Percentiles rank a stretch among this genome's conserved stretches.
Evolutionary conservation across 2,329 filamentous ascomycete genomes (phyloP).

Genomic region (Pseudocercospora eumusae): DNA sequence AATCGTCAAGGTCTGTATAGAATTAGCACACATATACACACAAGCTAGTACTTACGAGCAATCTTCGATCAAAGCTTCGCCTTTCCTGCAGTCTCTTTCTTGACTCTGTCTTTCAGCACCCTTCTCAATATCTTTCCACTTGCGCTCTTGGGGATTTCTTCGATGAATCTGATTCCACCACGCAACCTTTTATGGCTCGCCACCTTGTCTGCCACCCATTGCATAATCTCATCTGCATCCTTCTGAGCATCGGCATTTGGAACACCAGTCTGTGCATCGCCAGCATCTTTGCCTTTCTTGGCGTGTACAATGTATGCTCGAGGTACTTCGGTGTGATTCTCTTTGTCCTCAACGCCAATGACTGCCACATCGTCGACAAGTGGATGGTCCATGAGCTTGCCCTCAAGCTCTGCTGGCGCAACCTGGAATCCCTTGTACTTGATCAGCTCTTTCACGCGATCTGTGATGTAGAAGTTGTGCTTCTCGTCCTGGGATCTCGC

Average conservation of each 20-base stretch:
- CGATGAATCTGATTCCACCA: conserved; percentile 50
- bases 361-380: conserved; percentile 50
- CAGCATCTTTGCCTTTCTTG: conserved; percentile 40
- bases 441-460: conserved; percentile 73
- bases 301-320: conserved; percentile 48
- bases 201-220: conserved; percentile 49
- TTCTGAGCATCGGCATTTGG: conserved; percentile 30
- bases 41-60: background rate
- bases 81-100: conserved; percentile 44
- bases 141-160: conserved; percentile 51
- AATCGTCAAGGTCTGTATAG: background rate
- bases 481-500: conserved; percentile 56
- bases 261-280: conserved; percentile 32
- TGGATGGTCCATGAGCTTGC: conserved; percentile 47
- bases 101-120: conserved; percentile 47
- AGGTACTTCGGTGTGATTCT: conserved; percentile 50
- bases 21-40: conserved; percentile 2
- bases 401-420: conserved; percentile 52
- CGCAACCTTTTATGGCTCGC: conserved; percentile 51
- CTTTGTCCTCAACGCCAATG: conserved; percentile 49
- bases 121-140: conserved; percentile 53
- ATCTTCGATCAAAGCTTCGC: conserved; percentile 41
- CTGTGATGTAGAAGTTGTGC: conserved; percentile 87
- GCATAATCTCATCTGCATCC: conserved; percentile 46
- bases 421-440: conserved; percentile 58